phyloP scores from a whole-genome alignment of 2,329 filamentous ascomycete species.

The Fusarium agapanthi region DNA sequence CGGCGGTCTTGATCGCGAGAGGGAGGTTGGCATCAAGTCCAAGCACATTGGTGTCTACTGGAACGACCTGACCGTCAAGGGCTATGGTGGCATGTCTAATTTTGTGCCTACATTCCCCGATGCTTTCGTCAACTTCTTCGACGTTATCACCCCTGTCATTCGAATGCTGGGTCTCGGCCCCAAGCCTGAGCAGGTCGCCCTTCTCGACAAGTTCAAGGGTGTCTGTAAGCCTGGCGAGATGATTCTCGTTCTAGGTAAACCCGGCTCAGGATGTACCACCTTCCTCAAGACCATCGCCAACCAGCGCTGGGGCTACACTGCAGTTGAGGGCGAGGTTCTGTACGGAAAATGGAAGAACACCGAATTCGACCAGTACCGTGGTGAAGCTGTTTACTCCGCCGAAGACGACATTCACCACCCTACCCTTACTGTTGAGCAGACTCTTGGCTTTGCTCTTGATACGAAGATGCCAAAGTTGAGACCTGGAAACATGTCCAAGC shows the following conservation, averaged over 20 bases:
- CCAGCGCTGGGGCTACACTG: slow-evolving; percentile 66
- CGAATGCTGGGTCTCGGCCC: slow-evolving; percentile 70
- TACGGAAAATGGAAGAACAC: slow-evolving; percentile 79
- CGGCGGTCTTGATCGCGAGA: slow-evolving; percentile 75
- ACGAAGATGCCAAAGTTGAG: slow-evolving; percentile 85
- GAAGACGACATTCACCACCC: slow-evolving; percentile 87
- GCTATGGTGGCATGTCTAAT: slow-evolving; percentile 77
- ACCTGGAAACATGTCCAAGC: slow-evolving; percentile 75
- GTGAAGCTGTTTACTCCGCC: slow-evolving; percentile 82
- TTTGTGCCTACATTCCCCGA: slow-evolving; percentile 80
- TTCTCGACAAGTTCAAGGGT: slow-evolving; percentile 76
- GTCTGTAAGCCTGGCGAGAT: slow-evolving; percentile 85
- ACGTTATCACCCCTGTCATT: slow-evolving; percentile 72
- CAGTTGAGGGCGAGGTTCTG: slow-evolving; percentile 72
- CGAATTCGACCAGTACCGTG: slow-evolving; percentile 78
- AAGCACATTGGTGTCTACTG: slow-evolving; percentile 85
- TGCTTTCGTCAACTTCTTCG: slow-evolving; percentile 79
- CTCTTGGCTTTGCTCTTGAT: slow-evolving; percentile 83
- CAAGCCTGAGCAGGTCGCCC: slow-evolving; percentile 75
- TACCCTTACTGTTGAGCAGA: slow-evolving; percentile 87
- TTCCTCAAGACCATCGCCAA: slow-evolving; percentile 75
- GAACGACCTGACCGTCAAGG: slow-evolving; percentile 79
- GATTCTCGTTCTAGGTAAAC: slow-evolving; percentile 82
- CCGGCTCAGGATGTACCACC: slow-evolving; percentile 76
- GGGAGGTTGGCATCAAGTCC: slow-evolving; percentile 78